Evolutionary conservation across 345 rosid species (phyloP).

Genomic region (Aurinia saxatilis): DNA sequence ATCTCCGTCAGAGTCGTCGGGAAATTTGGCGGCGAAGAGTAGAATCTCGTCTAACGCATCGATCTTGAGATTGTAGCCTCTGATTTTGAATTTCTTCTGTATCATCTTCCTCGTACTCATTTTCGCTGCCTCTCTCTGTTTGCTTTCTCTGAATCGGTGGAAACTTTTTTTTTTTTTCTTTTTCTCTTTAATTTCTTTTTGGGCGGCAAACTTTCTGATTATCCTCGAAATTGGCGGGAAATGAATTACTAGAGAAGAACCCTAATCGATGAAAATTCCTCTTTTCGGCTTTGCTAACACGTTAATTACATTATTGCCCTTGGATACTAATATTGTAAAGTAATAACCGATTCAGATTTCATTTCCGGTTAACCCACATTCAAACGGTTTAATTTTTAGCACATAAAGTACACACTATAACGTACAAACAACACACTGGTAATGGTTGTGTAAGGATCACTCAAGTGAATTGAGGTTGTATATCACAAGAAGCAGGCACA

Average conservation of each 20-base stretch:
- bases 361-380: not conserved
- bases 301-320: slow-evolving; percentile 4
- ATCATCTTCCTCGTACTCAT: slow-evolving; percentile 59
- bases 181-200: not conserved
- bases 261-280: not conserved
- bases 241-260: not conserved
- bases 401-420: not conserved
- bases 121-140: not conserved
- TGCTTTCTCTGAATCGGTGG: slow-evolving; percentile 7
- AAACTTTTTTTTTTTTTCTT: not conserved
- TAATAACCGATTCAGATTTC: not conserved
- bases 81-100: slow-evolving; percentile 65
- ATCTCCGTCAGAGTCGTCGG: slow-evolving; percentile 54
- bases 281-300: not conserved
- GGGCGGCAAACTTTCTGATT: slow-evolving; percentile 2
- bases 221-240: slow-evolving; percentile 8
- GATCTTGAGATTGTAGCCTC: slow-evolving; percentile 62
- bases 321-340: too few species aligned
- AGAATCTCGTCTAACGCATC: slow-evolving; percentile 73
- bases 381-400: not conserved
- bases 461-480: not conserved
- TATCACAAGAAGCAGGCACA: slow-evolving; percentile 1
- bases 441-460: slow-evolving; percentile 9
- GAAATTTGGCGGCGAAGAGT: slow-evolving; percentile 52
- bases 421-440: not conserved